Conservation (phyloP, 2,329 filamentous ascomycete genomes). For the Colletotrichum viniferum region DNA sequence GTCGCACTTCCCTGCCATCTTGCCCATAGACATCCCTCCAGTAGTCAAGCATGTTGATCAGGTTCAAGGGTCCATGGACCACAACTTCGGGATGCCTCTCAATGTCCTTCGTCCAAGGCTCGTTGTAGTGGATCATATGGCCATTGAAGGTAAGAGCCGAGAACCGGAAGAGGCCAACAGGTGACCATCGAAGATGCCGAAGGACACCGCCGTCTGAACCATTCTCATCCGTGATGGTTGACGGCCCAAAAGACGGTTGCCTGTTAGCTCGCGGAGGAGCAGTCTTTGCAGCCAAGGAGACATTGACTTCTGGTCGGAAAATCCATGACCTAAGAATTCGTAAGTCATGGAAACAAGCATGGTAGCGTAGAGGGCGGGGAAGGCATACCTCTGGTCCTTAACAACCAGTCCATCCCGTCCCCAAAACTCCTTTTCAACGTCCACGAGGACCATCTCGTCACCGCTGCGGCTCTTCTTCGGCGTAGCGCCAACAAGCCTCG, state of each 20-base stretch:
- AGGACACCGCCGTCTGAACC: conserved; percentile 17
- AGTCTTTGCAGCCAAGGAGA: conserved; percentile 13
- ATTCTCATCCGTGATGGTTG: not conserved
- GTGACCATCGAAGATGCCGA: conserved; percentile 46
- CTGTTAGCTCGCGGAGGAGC: conserved; percentile 14
- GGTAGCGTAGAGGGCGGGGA: rapidly evolving
- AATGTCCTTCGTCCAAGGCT: conserved; percentile 64
- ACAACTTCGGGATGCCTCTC: conserved; percentile 75
- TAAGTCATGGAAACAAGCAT: not conserved
- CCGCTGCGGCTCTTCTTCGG: conserved; percentile 60
- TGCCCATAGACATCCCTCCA: conserved; percentile 56
- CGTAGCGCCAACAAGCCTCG: conserved; percentile 55
- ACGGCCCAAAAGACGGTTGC: not conserved
- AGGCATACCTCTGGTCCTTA: conserved; percentile 53
- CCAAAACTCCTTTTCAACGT: conserved; percentile 65
- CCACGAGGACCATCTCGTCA: conserved; percentile 67
- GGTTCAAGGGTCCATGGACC: conserved; percentile 80
- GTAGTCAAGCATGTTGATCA: conserved; percentile 75
- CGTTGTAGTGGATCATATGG: conserved; percentile 84
- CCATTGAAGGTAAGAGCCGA: conserved; percentile 86
- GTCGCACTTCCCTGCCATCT: conserved; percentile 16
- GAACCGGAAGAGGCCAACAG: conserved; percentile 73
- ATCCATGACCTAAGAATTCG: conserved; percentile 42
- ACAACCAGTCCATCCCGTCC: conserved; percentile 55
- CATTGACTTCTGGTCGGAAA: conserved; percentile 42